phyloP scores from a whole-genome alignment of 345 rosid genomes.

The Erysimum cheiranthoides region DNA sequence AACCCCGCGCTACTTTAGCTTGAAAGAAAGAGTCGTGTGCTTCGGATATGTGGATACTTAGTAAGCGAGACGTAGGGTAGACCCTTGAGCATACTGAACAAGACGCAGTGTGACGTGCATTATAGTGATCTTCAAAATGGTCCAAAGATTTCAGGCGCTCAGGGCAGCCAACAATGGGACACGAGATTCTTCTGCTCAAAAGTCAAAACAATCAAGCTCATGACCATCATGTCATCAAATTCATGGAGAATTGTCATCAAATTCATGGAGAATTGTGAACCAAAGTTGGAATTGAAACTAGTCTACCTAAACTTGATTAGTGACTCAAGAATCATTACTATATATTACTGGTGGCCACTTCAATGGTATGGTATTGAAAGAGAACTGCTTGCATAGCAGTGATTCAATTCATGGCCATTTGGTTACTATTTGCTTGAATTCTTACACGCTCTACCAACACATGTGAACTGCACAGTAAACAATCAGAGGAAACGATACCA shows the following conservation, averaged over 20 bases:
- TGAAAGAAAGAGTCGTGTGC: constrained; percentile 94
- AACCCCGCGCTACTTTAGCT: constrained; percentile 92
- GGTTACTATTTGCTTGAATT: not conserved
- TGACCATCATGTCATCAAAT: constrained; percentile 13
- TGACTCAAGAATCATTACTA: not conserved
- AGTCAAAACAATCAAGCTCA: constrained; percentile 36
- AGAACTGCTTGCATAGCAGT: constrained; percentile 15
- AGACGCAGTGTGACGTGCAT: constrained; percentile 83
- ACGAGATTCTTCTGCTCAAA: constrained; percentile 66
- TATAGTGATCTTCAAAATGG: constrained; percentile 86
- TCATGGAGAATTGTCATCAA: not conserved
- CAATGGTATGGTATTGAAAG: not conserved
- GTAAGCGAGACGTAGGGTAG: constrained; percentile 80
- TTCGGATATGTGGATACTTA: constrained; percentile 90
- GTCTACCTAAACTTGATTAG: not conserved
- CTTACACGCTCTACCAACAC: constrained; percentile 9
- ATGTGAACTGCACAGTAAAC: constrained; percentile 2
- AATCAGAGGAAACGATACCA: constrained; percentile 7
- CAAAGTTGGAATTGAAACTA: constrained; percentile 6
- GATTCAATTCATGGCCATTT: constrained; percentile 6
- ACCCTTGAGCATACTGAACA: constrained; percentile 91
- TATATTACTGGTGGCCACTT: not conserved
- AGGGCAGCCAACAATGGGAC: constrained; percentile 87
- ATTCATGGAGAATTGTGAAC: not conserved
- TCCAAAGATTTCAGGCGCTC: constrained; percentile 69